A percentile compares a stretch with the other conserved stretches of the same genome.
phyloP scores from a whole-genome alignment of 805 yeast genomes.

The Candida andamanensis region DNA sequence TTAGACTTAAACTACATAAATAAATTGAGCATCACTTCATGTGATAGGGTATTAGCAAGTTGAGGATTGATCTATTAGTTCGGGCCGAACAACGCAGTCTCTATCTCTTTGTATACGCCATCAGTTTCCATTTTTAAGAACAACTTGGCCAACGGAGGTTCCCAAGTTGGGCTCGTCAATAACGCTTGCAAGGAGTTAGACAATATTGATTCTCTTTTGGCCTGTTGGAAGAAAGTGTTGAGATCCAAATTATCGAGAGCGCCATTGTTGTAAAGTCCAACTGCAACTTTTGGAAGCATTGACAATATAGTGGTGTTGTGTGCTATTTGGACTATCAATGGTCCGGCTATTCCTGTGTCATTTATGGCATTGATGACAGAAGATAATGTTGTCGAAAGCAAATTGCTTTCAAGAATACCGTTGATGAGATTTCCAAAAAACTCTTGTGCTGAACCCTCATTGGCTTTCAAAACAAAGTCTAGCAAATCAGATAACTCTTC shows the following conservation, averaged over 20 bases:
- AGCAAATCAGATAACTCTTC: conserved; percentile 1
- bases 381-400: conserved; percentile 16
- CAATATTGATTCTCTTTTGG: conserved; percentile 19
- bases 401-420: conserved; percentile 17
- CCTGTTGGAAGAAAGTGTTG: conserved; percentile 15
- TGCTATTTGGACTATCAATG: conserved; percentile 21
- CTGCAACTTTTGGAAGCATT: conserved; percentile 17
- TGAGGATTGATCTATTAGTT: no score
- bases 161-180: conserved; percentile 24
- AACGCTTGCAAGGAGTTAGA: conserved; percentile 19
- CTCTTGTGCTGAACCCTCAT: conserved; percentile 25
- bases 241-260: conserved; percentile 27
- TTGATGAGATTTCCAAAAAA: conserved; percentile 28
- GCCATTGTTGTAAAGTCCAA: conserved; percentile 26
- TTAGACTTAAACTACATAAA: no score
- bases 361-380: conserved; percentile 26
- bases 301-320: conserved; percentile 17
- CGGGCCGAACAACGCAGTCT: conserved; percentile 27
- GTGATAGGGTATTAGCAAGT: not conserved
- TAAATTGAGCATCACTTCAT: no score
- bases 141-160: conserved; percentile 28
- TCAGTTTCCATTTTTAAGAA: conserved; percentile 24
- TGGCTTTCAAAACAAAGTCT: conserved; percentile 4
- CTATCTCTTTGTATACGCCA: conserved; percentile 27
- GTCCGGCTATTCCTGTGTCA: conserved; percentile 24